Evolutionary conservation across 306 rosid genomes (phyloP), one percentile per base, ranked within the genome.

Genomic region (Begonia peltatifolia): DNA sequence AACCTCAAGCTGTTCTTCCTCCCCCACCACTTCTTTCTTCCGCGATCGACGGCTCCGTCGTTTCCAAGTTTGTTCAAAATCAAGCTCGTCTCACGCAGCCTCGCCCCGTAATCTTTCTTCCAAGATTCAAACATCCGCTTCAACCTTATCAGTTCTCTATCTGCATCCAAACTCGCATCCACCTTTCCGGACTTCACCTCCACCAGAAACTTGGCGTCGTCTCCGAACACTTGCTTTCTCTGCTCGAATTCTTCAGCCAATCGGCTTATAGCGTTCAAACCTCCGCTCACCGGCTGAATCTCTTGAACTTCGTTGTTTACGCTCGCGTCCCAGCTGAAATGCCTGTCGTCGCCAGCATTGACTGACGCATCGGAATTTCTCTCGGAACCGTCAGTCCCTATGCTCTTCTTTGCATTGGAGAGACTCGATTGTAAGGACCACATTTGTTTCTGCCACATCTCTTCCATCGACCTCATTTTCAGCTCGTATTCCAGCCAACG

Each of bases 361-460:
- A 81, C 94, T 11, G 96, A 90, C 41, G 83, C 93, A 54, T 90
- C 99, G 51, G 95, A 90, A 57, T 75, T 83, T 74, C 99, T 90
- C 57, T 44, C 94, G 8, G 93, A 81, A 74, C 81, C 96, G 60
- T 90, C 99, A 66, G 83, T 67, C 9, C 93, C 92, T 42, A 90
- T 77, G 74, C 99, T 90, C 79, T 90, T 90, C 83, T 90, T 90
- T 20, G 99, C 99, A 65, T 86, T 90, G 47, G 99, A 90, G 57
- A 90, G 99, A 71, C 99, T 90, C 51, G 99, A 90, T 41, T 90
- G 96, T 35, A 90, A 70, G 67, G 96, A 90, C 68, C 99, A 86
- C 99, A 90, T 90, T 70, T 90, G 99, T 38, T 81, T 86, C 74
- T 90, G 99, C 99, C 99, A 90, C 49, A 86, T 94, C 80, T 90